Evolutionary conservation across 768 basidiomycete species (phyloP), one percentile per base, ranked within the genome.

Genomic region (Boletus rubescentipes): DNA sequence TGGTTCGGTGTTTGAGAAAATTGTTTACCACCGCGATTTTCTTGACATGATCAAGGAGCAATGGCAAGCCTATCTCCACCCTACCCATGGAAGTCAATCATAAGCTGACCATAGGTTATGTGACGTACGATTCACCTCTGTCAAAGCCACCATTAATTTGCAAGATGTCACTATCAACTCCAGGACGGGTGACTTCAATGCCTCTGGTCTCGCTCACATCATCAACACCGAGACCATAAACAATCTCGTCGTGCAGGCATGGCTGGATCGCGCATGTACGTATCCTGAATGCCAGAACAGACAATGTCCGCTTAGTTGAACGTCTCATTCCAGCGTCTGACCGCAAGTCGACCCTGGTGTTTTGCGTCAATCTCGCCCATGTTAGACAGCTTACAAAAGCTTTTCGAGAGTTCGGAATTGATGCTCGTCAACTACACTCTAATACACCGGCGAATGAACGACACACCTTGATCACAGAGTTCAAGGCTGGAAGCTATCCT

Each of bases 1-100:
- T 4, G 87, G 91, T 7, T 86, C 88, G 3, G 87, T 97, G 2
- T 98, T 96, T 63, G 84, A 97, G 64, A 78, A 79, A 45, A 94
- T 98, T 49, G 95, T 97, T 0, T 98, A 92, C 67, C 95, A 98
- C 67, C 82, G 84, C 16, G 91, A 93, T 60, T 93, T 97, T 61
- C 69, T 92, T 12, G 85, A 91, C 47, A 95, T 98, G 94, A 89
- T 98, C 57, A 85, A 87, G 59, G 93, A 93, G 49, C 81, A 91
- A 67, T 98, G 95, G 94, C 87, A 60, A 63, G 59, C 30, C 32
- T 11, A 8, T 55, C 37, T 40, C 14, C 36, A 10, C 31, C n/a
- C 37, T 36, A 14, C 16, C 10, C n/a, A 12, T 39, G 4, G 7
- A n/a, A 41, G 9, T 29, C 23, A 44, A 26, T 51, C 53, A 42